A percentile compares a stretch with the other conserved stretches of the same genome.
phyloP scores from a whole-genome alignment of 2,329 filamentous ascomycete species.

The Cladosporium sp. region DNA sequence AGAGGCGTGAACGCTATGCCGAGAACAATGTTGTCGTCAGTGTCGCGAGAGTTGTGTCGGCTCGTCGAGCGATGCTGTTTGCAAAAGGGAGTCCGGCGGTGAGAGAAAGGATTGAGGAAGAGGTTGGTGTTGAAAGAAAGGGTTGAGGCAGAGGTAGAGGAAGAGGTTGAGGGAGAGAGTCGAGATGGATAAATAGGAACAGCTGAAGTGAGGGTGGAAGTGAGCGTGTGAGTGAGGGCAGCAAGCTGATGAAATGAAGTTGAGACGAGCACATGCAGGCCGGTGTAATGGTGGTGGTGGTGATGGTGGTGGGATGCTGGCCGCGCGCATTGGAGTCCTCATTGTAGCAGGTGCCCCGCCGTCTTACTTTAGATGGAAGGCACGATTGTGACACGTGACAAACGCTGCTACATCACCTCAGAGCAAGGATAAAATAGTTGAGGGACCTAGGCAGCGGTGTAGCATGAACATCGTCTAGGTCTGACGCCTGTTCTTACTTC shows the following conservation, averaged over 20 bases:
- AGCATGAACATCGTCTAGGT: background rate
- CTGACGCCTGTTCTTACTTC: background rate
- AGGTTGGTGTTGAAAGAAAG: background rate
- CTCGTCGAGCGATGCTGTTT: background rate
- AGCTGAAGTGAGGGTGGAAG: background rate
- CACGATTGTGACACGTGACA: background rate
- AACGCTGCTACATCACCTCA: background rate
- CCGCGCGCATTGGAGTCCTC: background rate
- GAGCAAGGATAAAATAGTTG: background rate
- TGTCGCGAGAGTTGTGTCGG: background rate
- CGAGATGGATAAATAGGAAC: background rate
- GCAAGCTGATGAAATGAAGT: background rate
- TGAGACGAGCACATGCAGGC: background rate
- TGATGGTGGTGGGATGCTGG: background rate
- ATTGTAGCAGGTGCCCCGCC: background rate
- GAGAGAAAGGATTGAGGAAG: background rate
- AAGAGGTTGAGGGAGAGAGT: background rate
- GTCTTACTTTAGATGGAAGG: background rate
- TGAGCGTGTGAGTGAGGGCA: background rate
- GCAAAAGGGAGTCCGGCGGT: background rate
- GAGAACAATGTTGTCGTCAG: background rate
- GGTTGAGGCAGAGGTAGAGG: too few species aligned
- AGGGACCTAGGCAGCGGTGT: background rate
- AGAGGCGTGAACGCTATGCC: background rate
- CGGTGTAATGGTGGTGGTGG: too few species aligned